phyloP scores from a whole-genome alignment of 139 green algal species.

The Auxenochlorella pyrenoidosa region DNA sequence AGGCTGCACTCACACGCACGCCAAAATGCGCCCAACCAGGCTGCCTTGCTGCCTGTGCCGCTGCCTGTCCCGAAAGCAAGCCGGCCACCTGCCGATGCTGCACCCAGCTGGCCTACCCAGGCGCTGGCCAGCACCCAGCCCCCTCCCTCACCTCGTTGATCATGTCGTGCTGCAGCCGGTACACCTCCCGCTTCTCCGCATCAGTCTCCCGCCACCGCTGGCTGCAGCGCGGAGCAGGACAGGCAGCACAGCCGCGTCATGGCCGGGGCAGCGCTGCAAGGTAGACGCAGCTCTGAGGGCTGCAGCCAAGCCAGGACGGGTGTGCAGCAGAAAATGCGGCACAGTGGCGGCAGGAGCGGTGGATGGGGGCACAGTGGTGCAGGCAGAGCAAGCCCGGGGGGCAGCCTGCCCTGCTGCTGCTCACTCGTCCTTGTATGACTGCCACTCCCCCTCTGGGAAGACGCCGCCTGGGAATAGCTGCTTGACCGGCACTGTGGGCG shows the following conservation, averaged over 20 bases:
- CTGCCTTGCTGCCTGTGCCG: too few species aligned
- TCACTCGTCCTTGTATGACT: slow-evolving; percentile 85
- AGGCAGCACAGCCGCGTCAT: background rate
- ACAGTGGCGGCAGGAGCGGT: background rate
- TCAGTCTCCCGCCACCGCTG: slow-evolving; percentile 93
- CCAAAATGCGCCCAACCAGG: too few species aligned
- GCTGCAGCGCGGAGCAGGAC: slow-evolving; percentile 40
- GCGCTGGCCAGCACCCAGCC: background rate
- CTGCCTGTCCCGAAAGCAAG: too few species aligned
- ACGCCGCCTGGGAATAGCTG: slow-evolving; percentile 86
- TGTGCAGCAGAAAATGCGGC: background rate
- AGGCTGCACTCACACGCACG: too few species aligned
- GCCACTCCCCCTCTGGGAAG: slow-evolving; percentile 87
- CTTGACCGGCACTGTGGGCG: slow-evolving; percentile 88
- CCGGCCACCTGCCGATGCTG: too few species aligned
- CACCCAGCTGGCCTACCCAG: too few species aligned
- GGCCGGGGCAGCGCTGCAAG: background rate
- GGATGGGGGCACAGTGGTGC: background rate
- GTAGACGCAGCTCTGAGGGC: background rate
- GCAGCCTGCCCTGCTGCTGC: background rate
- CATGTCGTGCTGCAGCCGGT: slow-evolving; percentile 83
- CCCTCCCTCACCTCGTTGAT: slow-evolving; percentile 84
- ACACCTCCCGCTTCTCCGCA: slow-evolving; percentile 92
- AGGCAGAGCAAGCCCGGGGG: background rate
- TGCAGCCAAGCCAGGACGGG: background rate